Percentiles rank a stretch among this genome's conserved stretches.
phyloP scores from a whole-genome alignment of 1,139 yeast genomes.

The Candida anutae region DNA sequence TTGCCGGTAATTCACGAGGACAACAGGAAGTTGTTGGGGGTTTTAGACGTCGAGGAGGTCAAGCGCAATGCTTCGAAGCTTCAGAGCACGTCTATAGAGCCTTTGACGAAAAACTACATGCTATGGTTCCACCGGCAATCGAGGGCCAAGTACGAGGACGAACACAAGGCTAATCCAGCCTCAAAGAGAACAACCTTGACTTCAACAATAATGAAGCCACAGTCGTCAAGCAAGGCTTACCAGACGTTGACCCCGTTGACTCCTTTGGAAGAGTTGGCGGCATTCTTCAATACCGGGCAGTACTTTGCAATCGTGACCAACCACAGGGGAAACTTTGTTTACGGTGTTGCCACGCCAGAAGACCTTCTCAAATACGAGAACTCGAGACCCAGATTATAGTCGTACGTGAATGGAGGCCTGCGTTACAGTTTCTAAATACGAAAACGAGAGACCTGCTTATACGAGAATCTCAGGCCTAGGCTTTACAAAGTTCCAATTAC shows the following conservation, averaged over 20 bases:
- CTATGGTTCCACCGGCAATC: slow-evolving; percentile 38
- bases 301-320: slow-evolving; percentile 57
- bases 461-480: too few species aligned
- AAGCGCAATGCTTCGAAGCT: slow-evolving; percentile 15
- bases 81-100: slow-evolving; percentile 19
- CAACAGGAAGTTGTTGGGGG: slow-evolving; percentile 46
- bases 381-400: slow-evolving; percentile 40
- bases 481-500: too few species aligned
- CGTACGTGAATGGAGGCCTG: too few species aligned
- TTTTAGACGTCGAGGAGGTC: slow-evolving; percentile 45
- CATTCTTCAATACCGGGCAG: slow-evolving; percentile 42
- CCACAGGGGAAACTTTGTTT: slow-evolving; percentile 45
- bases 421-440: too few species aligned
- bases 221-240: slow-evolving; percentile 23
- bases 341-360: slow-evolving; percentile 61
- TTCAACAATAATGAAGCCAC: slow-evolving; percentile 23
- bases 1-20: slow-evolving; percentile 50
- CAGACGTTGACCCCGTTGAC: slow-evolving; percentile 48
- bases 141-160: slow-evolving; percentile 21
- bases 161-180: slow-evolving; percentile 5
- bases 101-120: slow-evolving; percentile 32
- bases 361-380: slow-evolving; percentile 48
- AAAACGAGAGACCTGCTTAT: too few species aligned
- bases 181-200: slow-evolving; percentile 17
- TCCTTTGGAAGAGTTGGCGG: slow-evolving; percentile 49